phyloP scores from a whole-genome alignment of 495 filamentous ascomycete species.

The Penicillium longicatenatum region DNA sequence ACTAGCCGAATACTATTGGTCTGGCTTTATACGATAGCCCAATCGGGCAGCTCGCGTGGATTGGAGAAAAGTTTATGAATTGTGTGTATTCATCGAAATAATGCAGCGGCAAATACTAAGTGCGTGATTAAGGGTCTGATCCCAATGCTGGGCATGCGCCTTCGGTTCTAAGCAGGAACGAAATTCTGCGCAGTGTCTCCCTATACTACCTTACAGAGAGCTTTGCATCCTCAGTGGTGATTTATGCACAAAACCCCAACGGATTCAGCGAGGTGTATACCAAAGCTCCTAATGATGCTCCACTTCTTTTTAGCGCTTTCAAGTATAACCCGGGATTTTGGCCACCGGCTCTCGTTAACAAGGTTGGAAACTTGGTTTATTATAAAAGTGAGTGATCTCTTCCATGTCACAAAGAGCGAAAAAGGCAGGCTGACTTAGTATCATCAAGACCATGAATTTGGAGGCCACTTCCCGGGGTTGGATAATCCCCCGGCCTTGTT shows the following conservation, averaged over 20 bases:
- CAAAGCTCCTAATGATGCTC: constrained; percentile 2
- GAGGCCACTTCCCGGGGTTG: background rate
- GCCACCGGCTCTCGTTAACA: constrained; percentile 8
- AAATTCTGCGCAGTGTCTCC: constrained; percentile 14
- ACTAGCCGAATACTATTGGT: constrained; percentile 40
- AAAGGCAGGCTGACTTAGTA: background rate
- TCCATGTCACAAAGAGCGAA: background rate
- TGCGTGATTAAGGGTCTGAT: background rate
- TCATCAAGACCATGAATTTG: background rate
- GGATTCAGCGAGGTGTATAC: constrained; percentile 8
- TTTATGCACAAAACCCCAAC: constrained; percentile 12
- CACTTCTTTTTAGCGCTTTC: constrained; percentile 9
- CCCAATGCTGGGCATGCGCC: constrained; percentile 10
- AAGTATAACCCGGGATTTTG: constrained; percentile 13
- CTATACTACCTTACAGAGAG: constrained; percentile 11
- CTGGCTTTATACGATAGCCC: constrained; percentile 41
- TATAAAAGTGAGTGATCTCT: constrained; percentile 4
- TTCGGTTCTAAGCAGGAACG: constrained; percentile 10
- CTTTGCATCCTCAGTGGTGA: constrained; percentile 13
- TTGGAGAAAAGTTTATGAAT: constrained; percentile 36
- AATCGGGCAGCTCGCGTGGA: constrained; percentile 38
- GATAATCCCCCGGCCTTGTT: background rate
- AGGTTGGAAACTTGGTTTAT: constrained; percentile 9
- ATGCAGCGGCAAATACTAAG: background rate
- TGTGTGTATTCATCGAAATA: background rate